These are phyloP conservation scores for Zasmidium angulare DNA, from an alignment of 2,329 filamentous ascomycete genomes.

Conservation along the genomic window DNA sequence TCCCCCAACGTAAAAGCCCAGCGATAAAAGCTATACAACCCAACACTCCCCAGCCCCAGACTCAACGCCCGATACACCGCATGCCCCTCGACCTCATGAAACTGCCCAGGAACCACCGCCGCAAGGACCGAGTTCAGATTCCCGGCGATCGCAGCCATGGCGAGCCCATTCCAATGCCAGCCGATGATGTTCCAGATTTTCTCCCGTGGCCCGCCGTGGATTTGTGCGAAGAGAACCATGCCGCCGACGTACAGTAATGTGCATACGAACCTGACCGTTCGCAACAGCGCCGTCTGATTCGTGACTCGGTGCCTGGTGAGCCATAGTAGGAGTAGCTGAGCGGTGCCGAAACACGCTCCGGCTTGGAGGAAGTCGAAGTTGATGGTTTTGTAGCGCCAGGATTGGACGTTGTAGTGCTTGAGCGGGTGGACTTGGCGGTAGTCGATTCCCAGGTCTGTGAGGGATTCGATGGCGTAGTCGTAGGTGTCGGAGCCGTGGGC, in stretches of 20 bases:
- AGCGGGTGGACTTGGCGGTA: conserved; percentile 26
- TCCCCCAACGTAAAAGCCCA: conserved; percentile 18
- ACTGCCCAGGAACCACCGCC: background rate
- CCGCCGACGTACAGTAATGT: conserved; percentile 14
- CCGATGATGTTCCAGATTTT: conserved; percentile 20
- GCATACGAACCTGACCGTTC: conserved; percentile 13
- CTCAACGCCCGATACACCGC: conserved; percentile 16
- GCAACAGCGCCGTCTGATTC: conserved; percentile 3
- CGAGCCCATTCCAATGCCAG: conserved; percentile 24
- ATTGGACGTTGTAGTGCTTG: conserved; percentile 22
- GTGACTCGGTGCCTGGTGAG: conserved; percentile 4
- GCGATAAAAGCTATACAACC: conserved; percentile 19
- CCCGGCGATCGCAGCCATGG: conserved; percentile 15
- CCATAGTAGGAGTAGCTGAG: conserved; percentile 13
- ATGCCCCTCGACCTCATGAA: conserved; percentile 13
- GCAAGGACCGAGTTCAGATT: conserved; percentile 21
- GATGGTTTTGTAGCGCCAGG: conserved; percentile 4
- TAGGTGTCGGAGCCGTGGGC: conserved; percentile 15
- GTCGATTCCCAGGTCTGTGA: conserved; percentile 21
- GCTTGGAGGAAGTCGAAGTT: conserved; percentile 19
- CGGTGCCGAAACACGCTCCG: conserved; percentile 15
- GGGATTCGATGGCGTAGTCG: conserved; percentile 18
- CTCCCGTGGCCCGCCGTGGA: conserved; percentile 24
- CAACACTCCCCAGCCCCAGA: conserved; percentile 9
- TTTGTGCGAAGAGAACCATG: conserved; percentile 16